phyloP scores from a whole-genome alignment of 2,329 filamentous ascomycete genomes.

The Trichoderma afroharzianum region DNA sequence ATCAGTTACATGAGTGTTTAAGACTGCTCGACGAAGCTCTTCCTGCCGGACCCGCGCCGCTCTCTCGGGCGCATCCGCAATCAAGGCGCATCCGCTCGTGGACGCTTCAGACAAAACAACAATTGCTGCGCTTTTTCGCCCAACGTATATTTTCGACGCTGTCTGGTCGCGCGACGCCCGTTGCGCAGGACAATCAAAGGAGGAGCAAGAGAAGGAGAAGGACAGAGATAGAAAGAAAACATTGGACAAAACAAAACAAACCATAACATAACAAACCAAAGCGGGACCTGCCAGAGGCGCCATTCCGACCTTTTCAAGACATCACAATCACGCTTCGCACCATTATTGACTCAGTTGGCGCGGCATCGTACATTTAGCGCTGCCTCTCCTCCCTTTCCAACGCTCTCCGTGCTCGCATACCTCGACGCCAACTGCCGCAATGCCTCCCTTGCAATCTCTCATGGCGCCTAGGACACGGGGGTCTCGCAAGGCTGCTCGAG shows the following conservation, averaged over 20 bases:
- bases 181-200: neutral
- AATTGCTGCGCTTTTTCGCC: neutral
- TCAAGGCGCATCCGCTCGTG: neutral
- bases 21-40: neutral
- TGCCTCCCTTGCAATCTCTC: conserved; percentile 46
- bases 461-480: conserved; percentile 43
- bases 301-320: conserved; percentile 16
- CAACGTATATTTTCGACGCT: neutral
- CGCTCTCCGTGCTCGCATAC: conserved; percentile 20
- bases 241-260: neutral
- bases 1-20: neutral
- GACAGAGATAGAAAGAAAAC: neutral
- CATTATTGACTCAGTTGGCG: conserved; percentile 5
- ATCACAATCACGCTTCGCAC: conserved; percentile 8
- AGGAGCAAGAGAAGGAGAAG: neutral
- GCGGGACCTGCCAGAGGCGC: neutral
- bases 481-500: conserved; percentile 36
- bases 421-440: conserved; percentile 27
- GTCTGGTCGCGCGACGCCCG: neutral
- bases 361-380: neutral
- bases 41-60: conserved; percentile 1
- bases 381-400: neutral
- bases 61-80: conserved; percentile 11
- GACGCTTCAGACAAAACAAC: neutral
- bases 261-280: neutral